A percentile compares a stretch with the other conserved stretches of the same genome.
Evolutionary conservation across 345 rosid genomes (phyloP).

Genomic region (Cardamine occulta): DNA sequence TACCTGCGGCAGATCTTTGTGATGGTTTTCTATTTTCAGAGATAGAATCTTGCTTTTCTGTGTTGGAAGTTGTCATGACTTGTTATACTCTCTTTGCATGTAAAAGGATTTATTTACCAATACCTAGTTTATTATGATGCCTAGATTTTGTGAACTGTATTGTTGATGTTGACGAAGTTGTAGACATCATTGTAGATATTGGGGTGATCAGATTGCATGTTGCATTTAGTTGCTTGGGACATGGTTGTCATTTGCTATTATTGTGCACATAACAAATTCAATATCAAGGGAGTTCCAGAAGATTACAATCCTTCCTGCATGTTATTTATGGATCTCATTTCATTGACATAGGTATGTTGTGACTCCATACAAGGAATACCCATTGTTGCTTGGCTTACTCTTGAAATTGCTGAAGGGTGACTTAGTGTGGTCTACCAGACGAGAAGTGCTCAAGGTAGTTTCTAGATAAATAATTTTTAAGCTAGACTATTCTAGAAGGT

Average conservation of each 20-base stretch:
- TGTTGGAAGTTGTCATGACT: conserved; percentile 10
- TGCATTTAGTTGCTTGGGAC: conserved; percentile 22
- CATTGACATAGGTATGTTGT: conserved; percentile 75
- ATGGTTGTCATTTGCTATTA: conserved; percentile 27
- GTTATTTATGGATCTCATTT: conserved; percentile 32
- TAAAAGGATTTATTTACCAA: conserved; percentile 5
- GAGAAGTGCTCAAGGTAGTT: conserved; percentile 95
- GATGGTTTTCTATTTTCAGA: conserved; percentile 12
- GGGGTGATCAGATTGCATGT: conserved; percentile 34
- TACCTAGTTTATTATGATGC: conserved; percentile 19
- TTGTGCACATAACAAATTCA: conserved; percentile 20
- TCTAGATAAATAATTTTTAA: conserved; percentile 30
- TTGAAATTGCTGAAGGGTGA: conserved; percentile 96
- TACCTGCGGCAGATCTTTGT: conserved; percentile 13
- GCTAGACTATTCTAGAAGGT: conserved; percentile 27
- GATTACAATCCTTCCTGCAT: not conserved
- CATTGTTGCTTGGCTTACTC: conserved; percentile 89
- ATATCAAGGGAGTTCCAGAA: conserved; percentile 27
- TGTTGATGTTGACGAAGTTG: conserved; percentile 12
- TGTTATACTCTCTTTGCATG: conserved; percentile 17
- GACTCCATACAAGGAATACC: conserved; percentile 93
- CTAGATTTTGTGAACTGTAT: conserved; percentile 26
- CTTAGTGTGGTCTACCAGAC: conserved; percentile 92
- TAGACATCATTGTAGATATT: conserved; percentile 22
- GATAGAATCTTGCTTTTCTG: conserved; percentile 24